Conservation (phyloP, 1,284 basidiomycete genomes). For the Mrakiaceae sp. region DNA sequence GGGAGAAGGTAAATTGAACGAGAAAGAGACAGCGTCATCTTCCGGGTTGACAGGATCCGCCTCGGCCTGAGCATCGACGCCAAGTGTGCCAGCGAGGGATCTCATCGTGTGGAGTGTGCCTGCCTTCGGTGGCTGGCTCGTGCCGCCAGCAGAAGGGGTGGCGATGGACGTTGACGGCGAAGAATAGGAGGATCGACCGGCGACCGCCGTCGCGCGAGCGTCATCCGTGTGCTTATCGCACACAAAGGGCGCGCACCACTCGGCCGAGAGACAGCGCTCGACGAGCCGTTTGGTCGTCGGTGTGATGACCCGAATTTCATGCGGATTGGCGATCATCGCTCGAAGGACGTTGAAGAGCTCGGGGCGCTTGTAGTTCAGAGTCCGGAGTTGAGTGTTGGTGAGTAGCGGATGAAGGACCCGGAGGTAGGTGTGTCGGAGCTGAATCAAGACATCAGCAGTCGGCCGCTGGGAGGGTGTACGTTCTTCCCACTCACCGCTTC, state of each 20-base stretch:
- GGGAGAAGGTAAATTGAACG: neutral
- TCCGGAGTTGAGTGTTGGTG: slow-evolving; percentile 82
- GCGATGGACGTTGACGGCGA: too few species aligned
- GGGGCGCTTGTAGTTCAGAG: slow-evolving; percentile 70
- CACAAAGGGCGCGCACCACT: slow-evolving; percentile 53
- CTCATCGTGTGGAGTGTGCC: neutral
- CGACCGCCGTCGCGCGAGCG: too few species aligned
- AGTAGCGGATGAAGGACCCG: slow-evolving; percentile 91
- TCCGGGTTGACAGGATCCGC: neutral
- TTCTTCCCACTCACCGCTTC: slow-evolving; percentile 58
- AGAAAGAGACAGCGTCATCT: neutral
- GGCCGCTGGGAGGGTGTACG: slow-evolving; percentile 1
- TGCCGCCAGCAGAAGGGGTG: too few species aligned
- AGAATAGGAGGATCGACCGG: too few species aligned
- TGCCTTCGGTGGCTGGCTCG: neutral
- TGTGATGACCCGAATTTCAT: slow-evolving; percentile 62
- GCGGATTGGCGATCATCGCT: slow-evolving; percentile 57
- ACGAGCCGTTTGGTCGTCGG: slow-evolving; percentile 82
- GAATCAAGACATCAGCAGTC: slow-evolving; percentile 2
- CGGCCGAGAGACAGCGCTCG: slow-evolving; percentile 74
- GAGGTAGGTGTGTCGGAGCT: slow-evolving; percentile 94
- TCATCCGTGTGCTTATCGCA: too few species aligned
- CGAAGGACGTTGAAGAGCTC: slow-evolving; percentile 79
- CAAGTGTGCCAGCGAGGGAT: neutral
- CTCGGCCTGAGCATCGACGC: neutral